A percentile compares a stretch with the other conserved stretches of the same genome.
Evolutionary conservation across 2,329 filamentous ascomycete species (phyloP).

Genomic region (Fusarium nanum): DNA sequence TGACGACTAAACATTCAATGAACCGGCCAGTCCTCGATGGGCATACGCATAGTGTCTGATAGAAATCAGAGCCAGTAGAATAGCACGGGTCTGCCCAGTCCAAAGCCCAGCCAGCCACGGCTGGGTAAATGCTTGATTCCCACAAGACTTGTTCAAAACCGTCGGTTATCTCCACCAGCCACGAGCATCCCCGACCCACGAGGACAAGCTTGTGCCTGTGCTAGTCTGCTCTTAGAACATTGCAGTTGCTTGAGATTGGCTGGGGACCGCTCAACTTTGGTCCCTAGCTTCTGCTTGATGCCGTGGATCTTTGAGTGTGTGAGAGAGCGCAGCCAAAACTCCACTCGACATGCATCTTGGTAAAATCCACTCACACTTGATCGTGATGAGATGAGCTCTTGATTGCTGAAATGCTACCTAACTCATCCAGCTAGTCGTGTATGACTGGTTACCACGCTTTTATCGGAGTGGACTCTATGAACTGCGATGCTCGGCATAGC

Average conservation of each 20-base stretch:
- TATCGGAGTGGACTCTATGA: neutral
- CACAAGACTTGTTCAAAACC: constrained; percentile 23
- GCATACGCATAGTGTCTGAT: neutral
- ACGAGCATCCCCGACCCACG: constrained; percentile 32
- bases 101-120: constrained; percentile 12
- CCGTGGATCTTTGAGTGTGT: constrained; percentile 27
- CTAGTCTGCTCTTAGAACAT: constrained; percentile 22
- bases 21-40: neutral
- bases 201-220: constrained; percentile 30
- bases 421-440: neutral
- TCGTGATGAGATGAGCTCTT: constrained; percentile 33
- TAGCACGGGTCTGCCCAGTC: constrained; percentile 10
- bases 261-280: constrained; percentile 35
- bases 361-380: constrained; percentile 43
- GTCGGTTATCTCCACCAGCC: constrained; percentile 38
- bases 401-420: constrained; percentile 5
- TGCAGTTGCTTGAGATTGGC: constrained; percentile 33
- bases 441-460: constrained; percentile 5
- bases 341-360: constrained; percentile 25
- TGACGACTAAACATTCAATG: neutral
- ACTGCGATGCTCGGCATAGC: neutral
- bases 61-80: constrained; percentile 17
- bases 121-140: constrained; percentile 30
- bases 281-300: constrained; percentile 35
- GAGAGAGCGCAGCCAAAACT: constrained; percentile 16